Percentiles rank a stretch among this genome's conserved stretches.
phyloP scores from a whole-genome alignment of 208 protist genomes.

The Trypanosoma boissoni region DNA sequence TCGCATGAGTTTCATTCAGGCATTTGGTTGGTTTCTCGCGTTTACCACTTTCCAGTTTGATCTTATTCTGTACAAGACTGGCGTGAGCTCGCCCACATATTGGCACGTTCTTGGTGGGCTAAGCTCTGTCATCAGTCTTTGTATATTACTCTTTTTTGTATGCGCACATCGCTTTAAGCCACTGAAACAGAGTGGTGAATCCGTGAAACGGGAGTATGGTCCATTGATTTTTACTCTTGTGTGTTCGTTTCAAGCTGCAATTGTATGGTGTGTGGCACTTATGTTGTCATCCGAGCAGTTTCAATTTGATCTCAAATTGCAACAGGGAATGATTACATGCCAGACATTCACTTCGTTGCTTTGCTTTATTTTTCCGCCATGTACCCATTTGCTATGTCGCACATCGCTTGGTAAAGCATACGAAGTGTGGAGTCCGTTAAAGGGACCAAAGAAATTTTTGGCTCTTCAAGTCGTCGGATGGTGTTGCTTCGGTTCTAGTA shows the following conservation, averaged over 20 bases:
- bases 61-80: constrained; percentile 34
- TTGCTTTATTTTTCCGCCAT: constrained; percentile 55
- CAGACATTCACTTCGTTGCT: constrained; percentile 36
- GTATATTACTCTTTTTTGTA: constrained; percentile 44
- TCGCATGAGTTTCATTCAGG: constrained; percentile 40
- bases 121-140: constrained; percentile 41
- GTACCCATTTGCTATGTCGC: constrained; percentile 63
- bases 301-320: constrained; percentile 6
- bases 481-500: constrained; percentile 47
- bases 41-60: constrained; percentile 28
- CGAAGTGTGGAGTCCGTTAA: constrained; percentile 60
- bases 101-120: constrained; percentile 56
- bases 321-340: constrained; percentile 26
- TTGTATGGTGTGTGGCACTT: constrained; percentile 25
- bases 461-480: constrained; percentile 54
- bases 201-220: constrained; percentile 18
- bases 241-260: constrained; percentile 17
- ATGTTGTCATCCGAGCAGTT: constrained; percentile 14
- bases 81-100: constrained; percentile 27
- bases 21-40: constrained; percentile 40
- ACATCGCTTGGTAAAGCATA: constrained; percentile 56
- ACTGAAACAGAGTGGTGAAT: constrained; percentile 11
- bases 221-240: constrained; percentile 23
- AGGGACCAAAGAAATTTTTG: constrained; percentile 56
- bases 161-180: constrained; percentile 29